Evolutionary conservation across 2,329 filamentous ascomycete species (phyloP).

Genomic region (Pseudohalonectria lignicola): DNA sequence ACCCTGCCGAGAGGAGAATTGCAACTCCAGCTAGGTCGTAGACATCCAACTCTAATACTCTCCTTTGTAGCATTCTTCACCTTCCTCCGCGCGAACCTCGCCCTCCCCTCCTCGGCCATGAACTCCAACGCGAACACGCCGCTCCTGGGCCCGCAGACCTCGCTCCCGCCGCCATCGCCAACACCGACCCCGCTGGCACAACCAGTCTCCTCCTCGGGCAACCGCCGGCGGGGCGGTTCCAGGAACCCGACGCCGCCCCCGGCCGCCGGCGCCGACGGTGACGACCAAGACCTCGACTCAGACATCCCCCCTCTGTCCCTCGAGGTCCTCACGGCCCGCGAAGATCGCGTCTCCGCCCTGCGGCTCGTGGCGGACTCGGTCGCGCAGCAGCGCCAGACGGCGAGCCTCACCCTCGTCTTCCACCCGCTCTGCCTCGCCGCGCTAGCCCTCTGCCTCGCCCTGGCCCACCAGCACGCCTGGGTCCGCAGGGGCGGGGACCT

Average conservation of each 20-base stretch:
- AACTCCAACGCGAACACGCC: constrained; percentile 57
- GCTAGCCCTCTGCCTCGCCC: constrained; percentile 29
- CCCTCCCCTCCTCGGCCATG: constrained; percentile 50
- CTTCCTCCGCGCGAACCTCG: constrained; percentile 70
- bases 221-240: too few species aligned
- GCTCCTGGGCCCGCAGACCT: constrained; percentile 42
- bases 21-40: too few species aligned
- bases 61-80: too few species aligned
- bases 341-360: constrained; percentile 57
- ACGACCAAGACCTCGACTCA: constrained; percentile 21
- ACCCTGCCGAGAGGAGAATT: too few species aligned
- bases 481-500: constrained; percentile 33
- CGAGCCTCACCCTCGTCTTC: constrained; percentile 51
- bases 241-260: too few species aligned
- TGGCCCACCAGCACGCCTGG: constrained; percentile 35
- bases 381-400: constrained; percentile 66
- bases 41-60: too few species aligned
- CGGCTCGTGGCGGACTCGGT: constrained; percentile 70
- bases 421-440: constrained; percentile 45
- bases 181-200: constrained; percentile 6
- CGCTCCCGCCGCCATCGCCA: constrained; percentile 15
- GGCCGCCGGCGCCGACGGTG: constrained; percentile 17
- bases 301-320: constrained; percentile 55
- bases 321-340: constrained; percentile 37
- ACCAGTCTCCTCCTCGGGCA: neutral